Evolutionary conservation across 768 basidiomycete species (phyloP), one percentile per base, ranked within the genome.

Genomic region (Sarcodon sp.): DNA sequence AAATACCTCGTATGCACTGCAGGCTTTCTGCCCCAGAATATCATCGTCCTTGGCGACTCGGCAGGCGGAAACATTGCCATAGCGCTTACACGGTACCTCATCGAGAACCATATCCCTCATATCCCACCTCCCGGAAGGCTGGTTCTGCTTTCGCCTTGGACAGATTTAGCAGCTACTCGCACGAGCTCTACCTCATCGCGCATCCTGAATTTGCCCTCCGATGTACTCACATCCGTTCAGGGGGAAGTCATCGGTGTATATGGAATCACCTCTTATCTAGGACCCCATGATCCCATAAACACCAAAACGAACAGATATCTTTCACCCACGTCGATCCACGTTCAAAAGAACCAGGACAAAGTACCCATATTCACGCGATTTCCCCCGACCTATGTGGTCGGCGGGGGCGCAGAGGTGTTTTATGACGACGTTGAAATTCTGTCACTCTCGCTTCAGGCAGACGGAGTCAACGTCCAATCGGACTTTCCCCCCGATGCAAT

Each of bases 71-170:
- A 73, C 51, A 61, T 79, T 27, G 71, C 69, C 0, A 50, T 70
- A 9, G 62, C 64, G 13, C 56, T 73, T 35, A 52, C 59, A 0
- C 63, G 67, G 3, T 69, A 73, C 56, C 50, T 73, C 10, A 49
- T 61, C n/a, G 59, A 65, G 43, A 53, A 57, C 41, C 53, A 32
- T 45, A 8, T 32, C 8, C n/a, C 34, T 15, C 45, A 50, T 16
- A 75, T 73, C 8, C 56, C 59, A 13, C 67, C 67, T 35, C 76
- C 77, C 1, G 69, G 70, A 12, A 67, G 66, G 1, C 63, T 84
- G 1, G 54, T 82, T 43, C 64, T 79, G 4, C 63, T 76, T 35
- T 80, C 78, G 0, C 79, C 80, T 0, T 77, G 73, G 75, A 55
- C 54, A n/a, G 78, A 80, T 53, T 51, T 77, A 43, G 62, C 70